phyloP scores from a whole-genome alignment of 2,329 filamentous ascomycete genomes.

The Magnaporthiopsis incrustans region DNA sequence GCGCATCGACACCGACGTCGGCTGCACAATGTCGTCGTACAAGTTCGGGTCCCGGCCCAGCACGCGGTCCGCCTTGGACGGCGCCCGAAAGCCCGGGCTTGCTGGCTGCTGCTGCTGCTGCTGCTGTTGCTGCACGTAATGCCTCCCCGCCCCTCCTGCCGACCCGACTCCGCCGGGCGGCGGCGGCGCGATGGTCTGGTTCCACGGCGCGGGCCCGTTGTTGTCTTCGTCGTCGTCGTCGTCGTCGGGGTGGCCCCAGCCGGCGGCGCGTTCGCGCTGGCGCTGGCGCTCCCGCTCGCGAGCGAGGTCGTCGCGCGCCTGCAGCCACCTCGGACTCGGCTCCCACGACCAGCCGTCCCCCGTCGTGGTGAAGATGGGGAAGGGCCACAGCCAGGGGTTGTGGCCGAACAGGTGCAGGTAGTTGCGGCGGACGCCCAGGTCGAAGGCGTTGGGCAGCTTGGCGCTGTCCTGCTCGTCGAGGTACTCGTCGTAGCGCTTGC shows the following conservation, averaged over 20 bases:
- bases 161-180: conserved; percentile 7
- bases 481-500: conserved; percentile 58
- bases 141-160: conserved; percentile 9
- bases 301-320: conserved; percentile 57
- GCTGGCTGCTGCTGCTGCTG: conserved; percentile 5
- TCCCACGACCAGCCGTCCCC: conserved; percentile 97
- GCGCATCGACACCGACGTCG: conserved; percentile 32
- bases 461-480: conserved; percentile 84
- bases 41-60: conserved; percentile 49
- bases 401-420: conserved; percentile 74
- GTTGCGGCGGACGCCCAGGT: conserved; percentile 78
- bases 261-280: conserved; percentile 55
- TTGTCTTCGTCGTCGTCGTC: too few species aligned
- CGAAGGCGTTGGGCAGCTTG: conserved; percentile 86
- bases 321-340: conserved; percentile 68
- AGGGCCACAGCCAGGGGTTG: conserved; percentile 61
- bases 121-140: conserved; percentile 5
- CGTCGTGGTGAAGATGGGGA: conserved; percentile 77
- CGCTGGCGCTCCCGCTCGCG: conserved; percentile 51
- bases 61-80: conserved; percentile 51
- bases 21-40: conserved; percentile 38
- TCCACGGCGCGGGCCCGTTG: conserved; percentile 12
- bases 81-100: conserved; percentile 26
- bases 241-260: conserved; percentile 48
- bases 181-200: conserved; percentile 12